phyloP scores from a whole-genome alignment of 768 basidiomycete species.

The Crassisporium funariophilum region DNA sequence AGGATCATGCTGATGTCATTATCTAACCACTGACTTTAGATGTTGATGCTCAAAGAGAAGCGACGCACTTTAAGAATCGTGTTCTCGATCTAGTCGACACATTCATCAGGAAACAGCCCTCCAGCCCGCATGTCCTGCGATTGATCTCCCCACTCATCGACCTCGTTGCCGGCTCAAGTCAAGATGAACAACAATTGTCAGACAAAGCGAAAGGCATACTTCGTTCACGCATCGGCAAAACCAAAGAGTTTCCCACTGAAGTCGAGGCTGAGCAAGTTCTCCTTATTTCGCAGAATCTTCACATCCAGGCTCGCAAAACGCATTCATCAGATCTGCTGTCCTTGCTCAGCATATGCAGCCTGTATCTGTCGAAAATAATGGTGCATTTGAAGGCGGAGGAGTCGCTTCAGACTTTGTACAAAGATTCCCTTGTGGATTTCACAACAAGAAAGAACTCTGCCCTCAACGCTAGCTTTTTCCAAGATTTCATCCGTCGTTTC shows the following conservation, averaged over 20 bases:
- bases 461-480: conserved; percentile 74
- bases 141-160: conserved; percentile 78
- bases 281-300: conserved; percentile 61
- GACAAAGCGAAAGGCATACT: conserved; percentile 87
- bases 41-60: conserved; percentile 78
- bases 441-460: conserved; percentile 78
- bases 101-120: conserved; percentile 75
- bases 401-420: conserved; percentile 56
- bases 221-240: conserved; percentile 69
- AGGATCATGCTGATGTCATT: neutral
- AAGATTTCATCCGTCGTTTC: conserved; percentile 72
- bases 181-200: conserved; percentile 85
- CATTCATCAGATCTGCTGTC: conserved; percentile 63
- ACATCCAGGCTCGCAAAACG: conserved; percentile 68
- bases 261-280: conserved; percentile 46
- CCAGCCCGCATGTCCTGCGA: conserved; percentile 67
- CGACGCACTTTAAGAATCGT: conserved; percentile 94
- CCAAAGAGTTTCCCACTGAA: conserved; percentile 63
- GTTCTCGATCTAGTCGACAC: conserved; percentile 93
- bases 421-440: conserved; percentile 71
- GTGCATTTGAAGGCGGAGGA: conserved; percentile 44
- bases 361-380: conserved; percentile 65
- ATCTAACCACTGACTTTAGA: conserved; percentile 34
- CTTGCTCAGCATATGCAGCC: conserved; percentile 66
- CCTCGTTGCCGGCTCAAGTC: conserved; percentile 62